A percentile compares a stretch with the other conserved stretches of the same genome.
These are phyloP conservation scores for Polygonum aviculare DNA, from an alignment of 148 eudicot species.

Conservation along the genomic window DNA sequence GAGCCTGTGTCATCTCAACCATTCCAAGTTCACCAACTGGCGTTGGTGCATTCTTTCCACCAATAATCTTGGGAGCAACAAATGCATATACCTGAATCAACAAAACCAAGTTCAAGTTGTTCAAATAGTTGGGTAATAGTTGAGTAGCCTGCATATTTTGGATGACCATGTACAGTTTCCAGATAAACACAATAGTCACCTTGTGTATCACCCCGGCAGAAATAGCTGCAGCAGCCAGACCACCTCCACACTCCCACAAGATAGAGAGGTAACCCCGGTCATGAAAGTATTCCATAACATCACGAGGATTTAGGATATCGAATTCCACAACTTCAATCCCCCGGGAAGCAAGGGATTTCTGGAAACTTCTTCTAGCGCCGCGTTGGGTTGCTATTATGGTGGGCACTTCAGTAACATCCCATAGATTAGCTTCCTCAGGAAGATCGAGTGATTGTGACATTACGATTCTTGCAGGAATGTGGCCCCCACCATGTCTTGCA, in stretches of 20 bases:
- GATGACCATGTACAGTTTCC: not conserved
- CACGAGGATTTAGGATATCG: slow-evolving; percentile 75
- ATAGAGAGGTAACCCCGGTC: slow-evolving; percentile 93
- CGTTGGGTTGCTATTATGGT: slow-evolving; percentile 91
- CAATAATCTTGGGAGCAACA: slow-evolving; percentile 95
- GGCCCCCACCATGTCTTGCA: slow-evolving; percentile 90
- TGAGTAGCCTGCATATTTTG: not conserved
- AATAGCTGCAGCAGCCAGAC: slow-evolving; percentile 87
- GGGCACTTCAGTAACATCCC: slow-evolving; percentile 79
- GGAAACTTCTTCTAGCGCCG: slow-evolving; percentile 86
- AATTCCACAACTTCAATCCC: slow-evolving; percentile 96
- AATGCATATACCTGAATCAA: slow-evolving; percentile 70
- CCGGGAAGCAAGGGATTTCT: slow-evolving; percentile 87
- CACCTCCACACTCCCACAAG: slow-evolving; percentile 97
- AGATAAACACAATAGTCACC: slow-evolving; percentile 24
- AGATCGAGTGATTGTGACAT: slow-evolving; percentile 91
- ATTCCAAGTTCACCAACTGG: slow-evolving; percentile 98
- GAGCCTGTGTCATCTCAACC: slow-evolving; percentile 97
- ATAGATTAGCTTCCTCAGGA: slow-evolving; percentile 73
- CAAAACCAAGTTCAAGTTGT: not conserved
- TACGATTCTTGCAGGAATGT: slow-evolving; percentile 72
- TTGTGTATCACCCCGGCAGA: slow-evolving; percentile 88
- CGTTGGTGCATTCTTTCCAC: slow-evolving; percentile 91
- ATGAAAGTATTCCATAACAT: slow-evolving; percentile 76
- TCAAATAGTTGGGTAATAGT: not conserved